Evolutionary conservation across 768 basidiomycete species (phyloP).

Genomic region (Amanita polypyramis): DNA sequence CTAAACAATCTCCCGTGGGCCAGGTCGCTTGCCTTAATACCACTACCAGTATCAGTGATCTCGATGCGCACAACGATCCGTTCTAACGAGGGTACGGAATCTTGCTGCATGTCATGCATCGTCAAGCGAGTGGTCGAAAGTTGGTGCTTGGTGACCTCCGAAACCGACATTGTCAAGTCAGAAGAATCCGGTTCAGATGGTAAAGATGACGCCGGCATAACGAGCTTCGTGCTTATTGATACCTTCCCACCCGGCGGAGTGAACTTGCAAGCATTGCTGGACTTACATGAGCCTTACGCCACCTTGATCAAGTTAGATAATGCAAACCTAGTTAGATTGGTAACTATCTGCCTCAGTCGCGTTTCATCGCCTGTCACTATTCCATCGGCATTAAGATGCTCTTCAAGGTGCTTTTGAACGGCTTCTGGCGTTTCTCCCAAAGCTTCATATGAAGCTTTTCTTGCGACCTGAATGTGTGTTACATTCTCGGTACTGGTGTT

Average conservation of each 20-base stretch:
- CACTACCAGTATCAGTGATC: conserved; percentile 62
- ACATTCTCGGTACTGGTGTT: neutral
- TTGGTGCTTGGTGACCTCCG: conserved; percentile 20
- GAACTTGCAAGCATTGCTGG: conserved; percentile 73
- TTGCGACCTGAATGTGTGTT: conserved; percentile 35
- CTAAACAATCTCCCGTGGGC: conserved; percentile 62
- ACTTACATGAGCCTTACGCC: neutral
- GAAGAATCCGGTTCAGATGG: conserved; percentile 9
- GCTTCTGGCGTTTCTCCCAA: conserved; percentile 36
- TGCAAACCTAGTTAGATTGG: conserved; percentile 66
- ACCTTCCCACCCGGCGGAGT: conserved; percentile 62
- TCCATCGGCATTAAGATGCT: conserved; percentile 44
- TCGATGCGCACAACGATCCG: conserved; percentile 78
- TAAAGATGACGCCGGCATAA: conserved; percentile 20
- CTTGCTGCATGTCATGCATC: conserved; percentile 38
- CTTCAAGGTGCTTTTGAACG: conserved; percentile 29
- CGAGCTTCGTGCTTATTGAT: conserved; percentile 53
- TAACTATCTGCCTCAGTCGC: conserved; percentile 70
- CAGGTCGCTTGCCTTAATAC: conserved; percentile 48
- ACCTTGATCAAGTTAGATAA: conserved; percentile 5
- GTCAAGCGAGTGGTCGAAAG: conserved; percentile 31
- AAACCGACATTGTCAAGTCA: conserved; percentile 3
- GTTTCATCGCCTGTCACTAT: conserved; percentile 80
- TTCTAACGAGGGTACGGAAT: conserved; percentile 31
- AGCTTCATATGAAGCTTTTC: conserved; percentile 48